Conservation (phyloP, 345 rosid genomes). For the Citrus inodora region DNA sequence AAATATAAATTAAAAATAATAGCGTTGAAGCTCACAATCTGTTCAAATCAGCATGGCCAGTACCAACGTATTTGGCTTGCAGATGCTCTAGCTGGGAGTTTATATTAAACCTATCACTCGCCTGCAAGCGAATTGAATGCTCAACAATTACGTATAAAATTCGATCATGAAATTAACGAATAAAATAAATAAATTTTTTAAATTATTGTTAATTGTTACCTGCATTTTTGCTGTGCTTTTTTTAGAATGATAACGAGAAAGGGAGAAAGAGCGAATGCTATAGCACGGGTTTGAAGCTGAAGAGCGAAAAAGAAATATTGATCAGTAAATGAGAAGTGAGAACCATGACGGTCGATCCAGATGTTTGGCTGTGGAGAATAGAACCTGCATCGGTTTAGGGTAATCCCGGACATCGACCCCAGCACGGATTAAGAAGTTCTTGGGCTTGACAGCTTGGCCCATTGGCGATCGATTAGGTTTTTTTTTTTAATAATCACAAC, state of each 20-base stretch:
- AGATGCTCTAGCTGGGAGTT: constrained; percentile 99
- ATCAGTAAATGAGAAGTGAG: too few relatives aligned
- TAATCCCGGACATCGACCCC: neutral
- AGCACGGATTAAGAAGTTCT: neutral
- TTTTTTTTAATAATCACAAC: too few relatives aligned
- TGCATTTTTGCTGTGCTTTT: neutral
- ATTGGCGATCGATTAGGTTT: too few relatives aligned
- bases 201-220: neutral
- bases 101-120: constrained; percentile 97
- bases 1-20: constrained; percentile 30
- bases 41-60: constrained; percentile 91
- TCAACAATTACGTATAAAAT: neutral
- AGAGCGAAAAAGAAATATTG: neutral
- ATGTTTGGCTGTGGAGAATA: neutral
- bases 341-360: neutral
- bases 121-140: constrained; percentile 38
- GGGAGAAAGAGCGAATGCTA: neutral
- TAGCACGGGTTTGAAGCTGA: neutral
- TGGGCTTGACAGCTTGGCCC: neutral
- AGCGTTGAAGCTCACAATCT: constrained; percentile 64
- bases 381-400: neutral
- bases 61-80: constrained; percentile 96
- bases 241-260: too few relatives aligned
- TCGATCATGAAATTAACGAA: neutral
- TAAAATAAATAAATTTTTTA: too few relatives aligned